phyloP scores from a whole-genome alignment of 192 early-diverging fungal species.

The Podila minutissima region DNA sequence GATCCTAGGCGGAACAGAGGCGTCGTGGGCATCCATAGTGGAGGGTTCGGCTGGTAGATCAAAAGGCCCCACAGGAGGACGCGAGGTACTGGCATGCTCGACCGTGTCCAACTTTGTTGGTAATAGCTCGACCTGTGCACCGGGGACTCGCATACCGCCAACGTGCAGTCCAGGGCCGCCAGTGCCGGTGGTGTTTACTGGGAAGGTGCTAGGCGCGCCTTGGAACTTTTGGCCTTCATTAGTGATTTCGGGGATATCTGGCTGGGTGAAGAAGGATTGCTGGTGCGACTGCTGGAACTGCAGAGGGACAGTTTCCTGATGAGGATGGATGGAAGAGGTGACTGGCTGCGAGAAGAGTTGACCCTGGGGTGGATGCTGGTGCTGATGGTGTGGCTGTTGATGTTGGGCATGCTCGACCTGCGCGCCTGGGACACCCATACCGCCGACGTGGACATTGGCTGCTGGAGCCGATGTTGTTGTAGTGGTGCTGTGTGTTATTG shows the following conservation, averaged over 20 bases:
- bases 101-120: constrained; percentile 5
- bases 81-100: not conserved
- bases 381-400: not conserved
- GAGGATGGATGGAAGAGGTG: no score
- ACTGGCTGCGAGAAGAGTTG: not conserved
- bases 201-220: not conserved
- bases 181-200: constrained; percentile 4
- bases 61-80: constrained; percentile 13
- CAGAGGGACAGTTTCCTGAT: not conserved
- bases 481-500: not conserved
- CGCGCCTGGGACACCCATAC: constrained; percentile 8
- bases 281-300: constrained; percentile 11
- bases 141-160: constrained; percentile 16
- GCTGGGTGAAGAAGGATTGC: constrained; percentile 15
- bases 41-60: not conserved
- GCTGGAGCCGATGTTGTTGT: not conserved
- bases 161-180: constrained; percentile 5
- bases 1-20: not conserved
- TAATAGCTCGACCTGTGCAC: constrained; percentile 6
- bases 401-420: not conserved
- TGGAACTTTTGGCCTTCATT: not conserved
- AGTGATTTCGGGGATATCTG: not conserved
- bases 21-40: not conserved
- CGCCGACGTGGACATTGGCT: not conserved
- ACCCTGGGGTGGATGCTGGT: not conserved